phyloP scores from a whole-genome alignment of 768 basidiomycete genomes.

The Suillus alpinus region DNA sequence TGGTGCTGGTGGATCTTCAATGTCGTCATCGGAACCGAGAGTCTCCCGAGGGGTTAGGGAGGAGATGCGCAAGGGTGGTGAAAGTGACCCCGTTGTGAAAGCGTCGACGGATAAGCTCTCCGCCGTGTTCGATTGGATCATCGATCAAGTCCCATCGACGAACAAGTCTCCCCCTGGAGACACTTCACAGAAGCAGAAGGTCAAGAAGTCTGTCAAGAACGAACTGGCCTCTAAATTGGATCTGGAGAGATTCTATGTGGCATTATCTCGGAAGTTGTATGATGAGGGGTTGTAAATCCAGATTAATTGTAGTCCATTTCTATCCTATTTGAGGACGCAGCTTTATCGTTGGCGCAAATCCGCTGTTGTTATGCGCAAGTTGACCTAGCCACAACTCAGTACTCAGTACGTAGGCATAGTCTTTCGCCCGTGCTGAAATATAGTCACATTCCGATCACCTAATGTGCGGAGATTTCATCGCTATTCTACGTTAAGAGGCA shows the following conservation, averaged over 20 bases:
- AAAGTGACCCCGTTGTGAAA: slow-evolving; percentile 56
- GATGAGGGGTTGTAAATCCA: slow-evolving; percentile 75
- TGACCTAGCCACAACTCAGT: background rate
- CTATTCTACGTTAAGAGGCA: slow-evolving; percentile 1
- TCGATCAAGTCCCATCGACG: slow-evolving; percentile 59
- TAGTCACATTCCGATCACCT: background rate
- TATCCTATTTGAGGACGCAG: background rate
- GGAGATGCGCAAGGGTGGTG: slow-evolving; percentile 26
- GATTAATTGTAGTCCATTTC: no score
- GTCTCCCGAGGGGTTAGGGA: slow-evolving; percentile 13
- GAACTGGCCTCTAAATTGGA: slow-evolving; percentile 69
- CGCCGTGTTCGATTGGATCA: slow-evolving; percentile 76
- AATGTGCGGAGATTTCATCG: background rate
- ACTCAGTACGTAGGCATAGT: background rate
- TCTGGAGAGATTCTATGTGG: slow-evolving; percentile 87
- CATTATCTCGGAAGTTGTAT: slow-evolving; percentile 84
- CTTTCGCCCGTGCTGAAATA: background rate
- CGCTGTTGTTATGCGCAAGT: background rate
- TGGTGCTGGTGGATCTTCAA: slow-evolving; percentile 13
- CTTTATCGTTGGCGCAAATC: background rate
- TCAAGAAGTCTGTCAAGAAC: slow-evolving; percentile 32
- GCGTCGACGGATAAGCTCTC: slow-evolving; percentile 71
- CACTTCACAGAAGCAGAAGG: slow-evolving; percentile 19
- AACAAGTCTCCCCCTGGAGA: slow-evolving; percentile 14
- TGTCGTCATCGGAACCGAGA: slow-evolving; percentile 5